Conservation (phyloP, 768 basidiomycete species). For the Auriculariales sp. region DNA sequence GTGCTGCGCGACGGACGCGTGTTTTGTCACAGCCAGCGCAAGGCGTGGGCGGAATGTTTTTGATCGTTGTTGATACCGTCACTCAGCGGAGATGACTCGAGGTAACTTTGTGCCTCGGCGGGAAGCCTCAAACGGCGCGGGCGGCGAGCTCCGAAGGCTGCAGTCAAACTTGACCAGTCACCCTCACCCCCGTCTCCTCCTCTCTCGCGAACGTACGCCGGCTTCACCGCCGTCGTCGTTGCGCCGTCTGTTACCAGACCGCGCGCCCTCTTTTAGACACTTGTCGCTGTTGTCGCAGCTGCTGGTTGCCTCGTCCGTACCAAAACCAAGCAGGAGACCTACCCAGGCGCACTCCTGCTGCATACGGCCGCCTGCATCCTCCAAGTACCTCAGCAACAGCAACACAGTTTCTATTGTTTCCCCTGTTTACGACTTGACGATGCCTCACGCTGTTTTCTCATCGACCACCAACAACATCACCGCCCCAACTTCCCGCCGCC, state of each 20-base stretch:
- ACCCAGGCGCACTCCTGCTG: background rate
- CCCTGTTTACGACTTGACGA: constrained; percentile 1
- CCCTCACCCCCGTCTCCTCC: background rate
- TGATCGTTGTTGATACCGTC: too few species aligned
- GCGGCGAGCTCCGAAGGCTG: too few species aligned
- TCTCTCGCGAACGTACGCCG: background rate
- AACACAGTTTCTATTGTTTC: too few species aligned
- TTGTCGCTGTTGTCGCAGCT: background rate
- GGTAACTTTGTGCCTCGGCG: too few species aligned
- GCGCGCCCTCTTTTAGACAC: background rate
- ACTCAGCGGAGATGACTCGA: too few species aligned
- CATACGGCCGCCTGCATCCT: background rate
- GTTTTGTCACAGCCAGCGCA: too few species aligned
- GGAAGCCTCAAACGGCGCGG: too few species aligned
- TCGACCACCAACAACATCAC: too few species aligned
- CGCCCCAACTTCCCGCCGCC: background rate
- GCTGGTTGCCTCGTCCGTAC: background rate
- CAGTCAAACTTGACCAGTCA: background rate
- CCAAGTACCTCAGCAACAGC: background rate
- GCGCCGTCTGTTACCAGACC: constrained; percentile 1
- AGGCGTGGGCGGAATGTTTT: too few species aligned
- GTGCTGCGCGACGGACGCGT: too few species aligned
- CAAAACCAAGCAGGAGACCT: too few species aligned
- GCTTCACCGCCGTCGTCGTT: constrained; percentile 1
- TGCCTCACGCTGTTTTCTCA: constrained; percentile 1